Evolutionary conservation across 495 filamentous ascomycete genomes (phyloP).

Genomic region (Aspergillus carlsbadensis): DNA sequence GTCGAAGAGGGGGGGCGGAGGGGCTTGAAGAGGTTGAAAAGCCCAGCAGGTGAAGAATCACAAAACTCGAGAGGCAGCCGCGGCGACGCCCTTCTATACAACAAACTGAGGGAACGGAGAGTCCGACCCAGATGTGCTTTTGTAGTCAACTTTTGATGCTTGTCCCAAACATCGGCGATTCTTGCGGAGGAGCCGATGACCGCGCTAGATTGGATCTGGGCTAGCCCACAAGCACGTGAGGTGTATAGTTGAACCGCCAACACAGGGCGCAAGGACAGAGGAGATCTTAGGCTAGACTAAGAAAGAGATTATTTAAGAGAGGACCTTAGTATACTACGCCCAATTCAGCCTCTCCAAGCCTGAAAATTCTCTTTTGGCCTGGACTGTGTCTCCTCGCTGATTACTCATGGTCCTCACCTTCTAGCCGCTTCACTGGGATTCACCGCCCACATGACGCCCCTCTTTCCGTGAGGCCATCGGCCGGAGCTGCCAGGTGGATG

Average conservation of each 20-base stretch:
- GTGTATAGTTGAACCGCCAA: neutral
- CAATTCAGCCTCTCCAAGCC: no score
- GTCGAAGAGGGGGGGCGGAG: neutral
- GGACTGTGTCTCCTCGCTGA: neutral
- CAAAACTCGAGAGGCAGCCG: neutral
- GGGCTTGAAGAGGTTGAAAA: neutral
- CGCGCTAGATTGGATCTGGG: conserved; percentile 6
- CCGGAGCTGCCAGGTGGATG: conserved; percentile 6
- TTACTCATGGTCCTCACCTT: conserved; percentile 12
- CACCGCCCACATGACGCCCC: conserved; percentile 22
- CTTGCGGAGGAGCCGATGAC: conserved; percentile 2
- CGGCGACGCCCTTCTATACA: conserved; percentile 12
- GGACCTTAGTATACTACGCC: no score
- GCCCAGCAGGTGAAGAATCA: neutral
- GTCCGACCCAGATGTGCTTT: conserved; percentile 13
- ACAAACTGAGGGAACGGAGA: conserved; percentile 15
- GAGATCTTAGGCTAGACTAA: no score
- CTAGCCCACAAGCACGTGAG: conserved; percentile 20
- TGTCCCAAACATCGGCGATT: conserved; percentile 16
- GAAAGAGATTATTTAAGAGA: no score
- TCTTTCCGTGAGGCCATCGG: neutral
- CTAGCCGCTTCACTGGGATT: conserved; percentile 20
- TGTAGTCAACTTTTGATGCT: conserved; percentile 22
- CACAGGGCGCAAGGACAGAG: neutral
- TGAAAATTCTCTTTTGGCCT: neutral